Evolutionary conservation across 352 stramenopile species (phyloP).

Genomic region (Phytopythium litorale): DNA sequence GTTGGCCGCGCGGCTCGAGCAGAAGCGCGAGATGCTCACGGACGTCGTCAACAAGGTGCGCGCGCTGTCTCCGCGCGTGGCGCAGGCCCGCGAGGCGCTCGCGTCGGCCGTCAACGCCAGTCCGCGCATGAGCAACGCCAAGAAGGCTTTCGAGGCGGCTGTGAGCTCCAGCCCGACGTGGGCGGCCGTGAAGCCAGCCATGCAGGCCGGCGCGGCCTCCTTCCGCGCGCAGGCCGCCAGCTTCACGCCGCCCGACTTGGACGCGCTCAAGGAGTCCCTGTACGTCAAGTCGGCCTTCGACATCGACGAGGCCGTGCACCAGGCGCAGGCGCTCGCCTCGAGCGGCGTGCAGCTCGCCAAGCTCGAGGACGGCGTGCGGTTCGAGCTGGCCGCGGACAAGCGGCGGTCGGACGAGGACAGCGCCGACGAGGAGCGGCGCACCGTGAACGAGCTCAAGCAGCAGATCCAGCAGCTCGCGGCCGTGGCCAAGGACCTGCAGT

Average conservation of each 20-base stretch:
- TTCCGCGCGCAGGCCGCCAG: conserved; percentile 4
- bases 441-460: background rate
- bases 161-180: conserved; percentile 2
- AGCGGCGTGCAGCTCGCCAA: background rate
- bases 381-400: background rate
- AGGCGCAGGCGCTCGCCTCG: background rate
- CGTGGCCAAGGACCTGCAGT: conserved; percentile 6
- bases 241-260: conserved; percentile 4
- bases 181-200: conserved; percentile 1
- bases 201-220: conserved; percentile 1
- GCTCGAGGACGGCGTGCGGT: conserved; percentile 6
- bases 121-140: conserved; percentile 1
- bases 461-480: conserved; percentile 6
- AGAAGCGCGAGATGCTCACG: conserved; percentile 6
- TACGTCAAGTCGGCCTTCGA: conserved; percentile 12
- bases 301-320: conserved; percentile 7
- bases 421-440: background rate
- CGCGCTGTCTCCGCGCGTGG: conserved; percentile 3
- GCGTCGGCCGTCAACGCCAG: background rate
- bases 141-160: background rate
- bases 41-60: conserved; percentile 1
- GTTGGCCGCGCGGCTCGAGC: conserved; percentile 3
- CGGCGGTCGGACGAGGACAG: background rate
- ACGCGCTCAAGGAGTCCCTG: conserved; percentile 7
- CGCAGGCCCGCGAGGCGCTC: background rate